Percentiles rank a stretch among this genome's conserved stretches.
Conservation (phyloP, 805 yeast species). For the Pichia sporocuriosa region DNA sequence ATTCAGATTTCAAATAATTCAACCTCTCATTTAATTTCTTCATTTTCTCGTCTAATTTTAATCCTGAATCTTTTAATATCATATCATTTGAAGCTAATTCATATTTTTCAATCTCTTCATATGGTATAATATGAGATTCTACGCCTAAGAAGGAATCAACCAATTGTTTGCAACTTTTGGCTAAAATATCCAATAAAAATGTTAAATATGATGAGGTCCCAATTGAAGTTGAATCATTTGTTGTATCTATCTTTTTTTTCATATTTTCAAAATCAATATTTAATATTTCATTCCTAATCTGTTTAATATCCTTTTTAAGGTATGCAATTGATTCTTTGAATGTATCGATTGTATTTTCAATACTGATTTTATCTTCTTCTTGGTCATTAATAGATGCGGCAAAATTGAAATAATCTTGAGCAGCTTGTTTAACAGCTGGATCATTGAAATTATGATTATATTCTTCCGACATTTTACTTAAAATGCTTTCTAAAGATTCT, state of each 20-base stretch:
- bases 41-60: conserved; percentile 5
- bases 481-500: conserved; percentile 37
- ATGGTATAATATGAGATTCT: background rate
- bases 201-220: background rate
- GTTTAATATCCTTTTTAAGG: background rate
- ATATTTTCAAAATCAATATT: background rate
- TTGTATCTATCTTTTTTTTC: background rate
- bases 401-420: conserved; percentile 46
- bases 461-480: conserved; percentile 43
- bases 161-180: conserved; percentile 4
- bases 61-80: background rate
- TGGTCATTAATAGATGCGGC: conserved; percentile 28
- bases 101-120: background rate
- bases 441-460: conserved; percentile 85
- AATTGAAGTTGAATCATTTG: background rate
- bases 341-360: background rate
- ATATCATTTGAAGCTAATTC: background rate
- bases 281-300: background rate
- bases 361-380: background rate
- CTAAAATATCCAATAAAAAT: background rate
- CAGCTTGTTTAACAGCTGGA: conserved; percentile 72
- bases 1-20: conserved; percentile 16
- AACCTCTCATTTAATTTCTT: conserved; percentile 27
- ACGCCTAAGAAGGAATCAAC: conserved; percentile 22
- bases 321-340: background rate